phyloP scores from a whole-genome alignment of 2,329 filamentous ascomycete species.

The Xylariaceae sp. region DNA sequence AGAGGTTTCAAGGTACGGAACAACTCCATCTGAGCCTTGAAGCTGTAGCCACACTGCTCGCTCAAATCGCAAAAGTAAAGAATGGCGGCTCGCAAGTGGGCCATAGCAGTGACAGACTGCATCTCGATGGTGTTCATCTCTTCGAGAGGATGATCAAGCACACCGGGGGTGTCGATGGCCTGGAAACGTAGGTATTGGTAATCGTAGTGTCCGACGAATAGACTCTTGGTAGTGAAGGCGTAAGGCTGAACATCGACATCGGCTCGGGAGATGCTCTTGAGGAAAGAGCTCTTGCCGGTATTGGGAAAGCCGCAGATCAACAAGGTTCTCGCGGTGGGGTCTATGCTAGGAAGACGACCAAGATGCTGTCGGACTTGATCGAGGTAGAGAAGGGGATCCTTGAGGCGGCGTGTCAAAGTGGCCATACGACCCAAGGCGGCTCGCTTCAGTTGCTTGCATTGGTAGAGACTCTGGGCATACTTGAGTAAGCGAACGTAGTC shows the following conservation, averaged over 20 bases:
- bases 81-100: constrained; percentile 90
- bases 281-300: constrained; percentile 93
- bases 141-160: constrained; percentile 93
- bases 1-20: constrained; percentile 96
- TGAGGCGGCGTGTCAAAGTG: constrained; percentile 89
- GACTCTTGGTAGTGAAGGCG: constrained; percentile 94
- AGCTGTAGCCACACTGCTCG: constrained; percentile 67
- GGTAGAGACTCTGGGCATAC: constrained; percentile 94
- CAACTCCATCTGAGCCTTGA: constrained; percentile 86
- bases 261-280: constrained; percentile 85
- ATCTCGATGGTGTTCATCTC: constrained; percentile 99
- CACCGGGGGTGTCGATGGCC: constrained; percentile 91
- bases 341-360: constrained; percentile 95
- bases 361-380: constrained; percentile 97
- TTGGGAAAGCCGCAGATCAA: constrained; percentile 98
- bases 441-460: constrained; percentile 98
- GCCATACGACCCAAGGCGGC: constrained; percentile 97
- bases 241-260: constrained; percentile 98
- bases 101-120: constrained; percentile 97
- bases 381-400: constrained; percentile 90
- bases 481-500: constrained; percentile 96
- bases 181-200: constrained; percentile 81
- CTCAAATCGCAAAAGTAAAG: constrained; percentile 97
- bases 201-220: constrained; percentile 97
- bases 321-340: constrained; percentile 93